Base-by-base conservation (phyloP, 148 eudicot genomes). In the Chenopodium quinoa region DNA sequence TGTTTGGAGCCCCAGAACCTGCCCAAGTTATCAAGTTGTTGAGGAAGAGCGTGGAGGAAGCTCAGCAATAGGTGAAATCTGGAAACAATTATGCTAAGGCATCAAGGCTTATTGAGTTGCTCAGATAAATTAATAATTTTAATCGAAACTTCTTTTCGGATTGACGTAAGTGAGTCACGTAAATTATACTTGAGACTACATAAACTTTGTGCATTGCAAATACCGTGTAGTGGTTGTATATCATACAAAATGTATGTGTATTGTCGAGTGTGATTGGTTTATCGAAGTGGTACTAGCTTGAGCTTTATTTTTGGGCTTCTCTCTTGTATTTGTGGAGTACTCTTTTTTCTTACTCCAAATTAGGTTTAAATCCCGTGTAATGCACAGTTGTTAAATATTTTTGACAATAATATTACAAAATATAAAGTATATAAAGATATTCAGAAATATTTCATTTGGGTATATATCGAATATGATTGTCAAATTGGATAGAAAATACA, bases 1-100 rank as follows among this genome's bases (percentile, higher is more conserved):
- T 95, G 60, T 95, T 95, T 81, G 97, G 97, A 52, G 96, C 99
- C 80, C 83, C 94, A 22, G 91, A 91, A 46, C 99, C 97, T 2
- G 91, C 97, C 69, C 87, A 92, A 52, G 97, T 92, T 76, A 95
- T 95, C 87, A 87, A 94, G 22, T 86, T 93, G 37, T 4, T 95
- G 91, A 89, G 91, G 80, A 88, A 87, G 66, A 87, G 89, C 62
- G 98, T 95, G 75, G 88, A 91, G 44, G 82, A 82, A 75, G 91
- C 90, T 23, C 86, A 86, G 82, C 31, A 60, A 9, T 76, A 82
- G 78, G 22, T 56, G 19, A 25, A 75, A 54, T 75, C 73, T 58
- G 37, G 54, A 12, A 32, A 31, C 4, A 9, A 44, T 50, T 27
- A 14, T 4, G 76, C 9, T 14, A 46, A 72, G 17, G 54, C 60